Evolutionary conservation across 495 filamentous ascomycete genomes (phyloP), one percentile per base, ranked within the genome.

Genomic region (Annulohypoxylon nitens): DNA sequence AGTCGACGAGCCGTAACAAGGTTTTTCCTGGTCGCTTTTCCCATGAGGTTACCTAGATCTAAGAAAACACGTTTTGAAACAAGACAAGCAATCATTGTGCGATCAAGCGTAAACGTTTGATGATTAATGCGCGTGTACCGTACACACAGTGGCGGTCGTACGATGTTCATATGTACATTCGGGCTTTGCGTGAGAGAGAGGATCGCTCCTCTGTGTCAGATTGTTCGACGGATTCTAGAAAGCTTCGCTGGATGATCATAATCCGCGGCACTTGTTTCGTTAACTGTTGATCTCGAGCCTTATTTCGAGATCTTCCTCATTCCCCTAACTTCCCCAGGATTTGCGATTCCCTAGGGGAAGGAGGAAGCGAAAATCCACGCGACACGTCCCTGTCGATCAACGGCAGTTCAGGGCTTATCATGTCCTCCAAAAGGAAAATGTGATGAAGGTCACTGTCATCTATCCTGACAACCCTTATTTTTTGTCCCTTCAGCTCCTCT

Each of bases 351-450:
- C 36, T 43, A 60, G 20, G 53, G 48, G 37, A 43, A 57, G 53
- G 53, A 23, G 26, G 65, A 14, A 37, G 41, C 55, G 26, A 48
- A 62, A 62, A 67, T 36, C 61, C 62, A 74, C 71, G 62, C 71
- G 71, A 60, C 41, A 50, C 50, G 55, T 39, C 67, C 71, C 63
- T 74, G 71, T 61, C 71, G 71, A 74, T 74, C 71, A 67, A 50
- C 63, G 59, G 64, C 43, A 70, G 63, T 57, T 43, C 55, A 14
- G 63, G 61, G 71, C 37, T 54, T 69, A 75, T 75, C 73, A 71
- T 64, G 43, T 74, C 68, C 73, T 71, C 71, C 64, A 75, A 65
- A 64, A 39, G 73, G 73, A 64, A 73, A 53, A 51, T 50, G 51
- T 36, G 8, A 43, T 61, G 45, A 51, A 64, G n/a, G 63, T 54